Evolutionary conservation across 257 asterid species (phyloP), one percentile per base, ranked within the genome.

Genomic region (Nicotiana obtusifolia): DNA sequence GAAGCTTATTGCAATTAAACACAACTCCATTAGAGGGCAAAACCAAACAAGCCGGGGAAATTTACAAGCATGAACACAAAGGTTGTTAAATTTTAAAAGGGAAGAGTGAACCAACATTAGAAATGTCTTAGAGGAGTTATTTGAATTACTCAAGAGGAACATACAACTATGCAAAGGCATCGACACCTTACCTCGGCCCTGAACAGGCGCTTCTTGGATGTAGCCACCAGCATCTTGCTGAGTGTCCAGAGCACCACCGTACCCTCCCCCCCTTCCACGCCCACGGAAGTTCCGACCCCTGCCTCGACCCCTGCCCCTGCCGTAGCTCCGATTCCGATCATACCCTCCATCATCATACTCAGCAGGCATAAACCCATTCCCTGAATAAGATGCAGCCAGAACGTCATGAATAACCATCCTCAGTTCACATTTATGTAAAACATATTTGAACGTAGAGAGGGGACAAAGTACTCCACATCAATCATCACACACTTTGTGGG

Each of bases 241-340:
- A 83, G 88, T 93, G 66, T 87, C 84, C 84, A 77, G 98, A 20
- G 89, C 87, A 37, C 93, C 91, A 84, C 87, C 80, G 83, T 90
- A 95, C 20, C 93, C 98, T 83, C 97, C 97, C 82, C 97, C 97
- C 81, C 99, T 87, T 31, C 97, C 95, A 86, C 97, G 93, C 77
- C 97, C 95, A 82, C 93, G 97, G 86, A 84, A 90, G 81, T 65
- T 84, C 82, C 92, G 97, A 80, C 98, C 98, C 84, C 98, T 85
- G 52, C 97, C 98, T 26, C 97, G 90, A 22, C 97, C 97, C 88
- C 97, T 89, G 71, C 98, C 97, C 87, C 99, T 88, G 56, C 90
- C 81, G 64, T 85, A 92, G 64, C 90, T 88, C 31, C 87, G 90
- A 69, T 86, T 89, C 68, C 88, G 83, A 64, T 92, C 97, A 84